These are phyloP conservation scores for Areca catechu DNA, from an alignment of 176 grass and related monocot genomes.

Conservation along the genomic window DNA sequence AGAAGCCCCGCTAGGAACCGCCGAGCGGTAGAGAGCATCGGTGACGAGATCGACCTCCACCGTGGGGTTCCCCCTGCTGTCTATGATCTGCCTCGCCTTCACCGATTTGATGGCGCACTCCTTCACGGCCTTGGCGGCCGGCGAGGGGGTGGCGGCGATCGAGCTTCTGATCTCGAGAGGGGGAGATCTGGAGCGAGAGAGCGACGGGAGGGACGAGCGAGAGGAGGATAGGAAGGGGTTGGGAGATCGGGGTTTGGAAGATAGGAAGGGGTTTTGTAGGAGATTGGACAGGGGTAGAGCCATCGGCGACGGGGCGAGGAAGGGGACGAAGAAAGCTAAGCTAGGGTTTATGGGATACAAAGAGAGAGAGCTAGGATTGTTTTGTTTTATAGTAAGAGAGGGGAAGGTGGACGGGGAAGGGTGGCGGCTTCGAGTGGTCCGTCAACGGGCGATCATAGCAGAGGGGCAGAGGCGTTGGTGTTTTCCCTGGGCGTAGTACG, in stretches of 20 bases:
- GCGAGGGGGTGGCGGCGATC: slow-evolving; percentile 12
- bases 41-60: slow-evolving; percentile 91
- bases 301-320: not conserved
- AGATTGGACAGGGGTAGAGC: slow-evolving; percentile 11
- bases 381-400: too few relatives aligned
- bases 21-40: slow-evolving; percentile 67
- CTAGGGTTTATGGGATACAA: too few relatives aligned
- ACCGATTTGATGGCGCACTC: slow-evolving; percentile 52
- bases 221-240: not conserved
- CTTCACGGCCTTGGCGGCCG: slow-evolving; percentile 10
- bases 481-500: too few relatives aligned
- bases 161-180: slow-evolving; percentile 38
- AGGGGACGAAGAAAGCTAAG: not conserved
- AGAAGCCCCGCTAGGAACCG: slow-evolving; percentile 86
- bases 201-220: slow-evolving; percentile 8
- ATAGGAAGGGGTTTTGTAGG: slow-evolving; percentile 33
- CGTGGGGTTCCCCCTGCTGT: slow-evolving; percentile 93
- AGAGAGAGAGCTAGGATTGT: too few relatives aligned
- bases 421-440: too few relatives aligned
- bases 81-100: slow-evolving; percentile 91
- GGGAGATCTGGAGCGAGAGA: not conserved
- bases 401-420: too few relatives aligned
- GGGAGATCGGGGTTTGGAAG: slow-evolving; percentile 31
- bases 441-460: too few relatives aligned
- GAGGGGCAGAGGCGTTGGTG: too few relatives aligned